Base-by-base conservation (phyloP, 1,139 yeast species). In the Taphrina confusa region DNA sequence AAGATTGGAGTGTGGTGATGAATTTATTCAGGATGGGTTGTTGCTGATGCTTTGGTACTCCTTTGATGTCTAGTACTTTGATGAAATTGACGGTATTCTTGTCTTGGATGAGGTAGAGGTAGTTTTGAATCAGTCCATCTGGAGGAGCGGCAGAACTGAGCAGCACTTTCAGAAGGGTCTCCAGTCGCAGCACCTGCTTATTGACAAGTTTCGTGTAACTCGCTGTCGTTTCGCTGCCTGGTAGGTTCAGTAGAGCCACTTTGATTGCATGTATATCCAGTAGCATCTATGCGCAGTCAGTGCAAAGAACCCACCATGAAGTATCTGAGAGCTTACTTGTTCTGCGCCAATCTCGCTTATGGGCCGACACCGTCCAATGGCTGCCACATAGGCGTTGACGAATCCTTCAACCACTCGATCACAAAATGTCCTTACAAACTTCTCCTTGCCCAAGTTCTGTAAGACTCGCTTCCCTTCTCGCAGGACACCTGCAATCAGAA, bases 391-490 rank as follows among this genome's bases (percentile, higher is more conserved):
- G n/a, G 83, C 80, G 36, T 73, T 75, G 4, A 83, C 75, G 1
- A 88, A 73, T 51, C 80, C 69, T 61, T 90, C 97, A 23, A 88
- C 82, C 20, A 87, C 75, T 66, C 85, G 84, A 68, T 89, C 96
- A 70, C 90, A 80, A 58, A 88, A 79, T 68, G 84, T 84, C 65
- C 95, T 78, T 3, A 81, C 76, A 68, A 86, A 90, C 22, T 87
- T 76, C 42, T 84, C 90, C 66, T 94, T 80, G 39, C 84, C 81
- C 54, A 90, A 78, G 59, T 81, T 78, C 0, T 83, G 81, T 40
- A 88, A 74, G 1, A 85, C 81, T 12, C 78, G 67, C 33, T 73
- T 70, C n/a, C 64, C 67, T 28, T 58, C 55, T 16, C 61, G 33
- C 40, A 65, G 60, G 27, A 66, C 56, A 23, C 57, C 57, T 22